These are phyloP conservation scores for Xylariaceae sp. DNA, from an alignment of 2,329 filamentous ascomycete genomes.

Conservation along the genomic window DNA sequence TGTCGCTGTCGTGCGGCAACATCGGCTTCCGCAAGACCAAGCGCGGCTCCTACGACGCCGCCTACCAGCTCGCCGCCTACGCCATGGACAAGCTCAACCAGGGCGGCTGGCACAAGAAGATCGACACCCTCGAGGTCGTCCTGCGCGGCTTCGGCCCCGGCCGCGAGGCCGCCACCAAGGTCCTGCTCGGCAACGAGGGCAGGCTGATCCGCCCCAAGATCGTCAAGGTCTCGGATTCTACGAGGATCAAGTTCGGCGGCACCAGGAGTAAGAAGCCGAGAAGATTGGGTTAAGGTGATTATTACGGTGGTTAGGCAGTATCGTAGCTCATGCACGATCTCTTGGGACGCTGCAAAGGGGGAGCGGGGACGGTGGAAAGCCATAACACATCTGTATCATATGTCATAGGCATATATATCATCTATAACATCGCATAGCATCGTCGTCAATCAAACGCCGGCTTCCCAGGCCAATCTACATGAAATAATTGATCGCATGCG, in stretches of 20 bases:
- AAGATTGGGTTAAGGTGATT: slow-evolving; percentile 64
- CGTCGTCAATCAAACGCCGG: not conserved
- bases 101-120: slow-evolving; percentile 74
- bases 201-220: slow-evolving; percentile 74
- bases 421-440: slow-evolving; percentile 27
- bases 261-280: slow-evolving; percentile 83
- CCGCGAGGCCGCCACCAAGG: slow-evolving; percentile 87
- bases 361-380: not conserved
- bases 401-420: slow-evolving; percentile 28
- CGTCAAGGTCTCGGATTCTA: slow-evolving; percentile 79
- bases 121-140: slow-evolving; percentile 76
- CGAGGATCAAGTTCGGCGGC: slow-evolving; percentile 93
- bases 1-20: slow-evolving; percentile 82
- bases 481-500: slow-evolving; percentile 16
- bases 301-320: no score
- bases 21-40: slow-evolving; percentile 87
- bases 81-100: slow-evolving; percentile 84
- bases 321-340: not conserved
- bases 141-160: slow-evolving; percentile 85
- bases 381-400: slow-evolving; percentile 30
- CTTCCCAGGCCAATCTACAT: slow-evolving; percentile 9
- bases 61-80: slow-evolving; percentile 85
- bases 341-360: not conserved
- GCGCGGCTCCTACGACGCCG: slow-evolving; percentile 84
- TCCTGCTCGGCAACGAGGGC: slow-evolving; percentile 84